Base-by-base conservation (phyloP, 495 filamentous ascomycete species). In the Xylaria palmicola region DNA sequence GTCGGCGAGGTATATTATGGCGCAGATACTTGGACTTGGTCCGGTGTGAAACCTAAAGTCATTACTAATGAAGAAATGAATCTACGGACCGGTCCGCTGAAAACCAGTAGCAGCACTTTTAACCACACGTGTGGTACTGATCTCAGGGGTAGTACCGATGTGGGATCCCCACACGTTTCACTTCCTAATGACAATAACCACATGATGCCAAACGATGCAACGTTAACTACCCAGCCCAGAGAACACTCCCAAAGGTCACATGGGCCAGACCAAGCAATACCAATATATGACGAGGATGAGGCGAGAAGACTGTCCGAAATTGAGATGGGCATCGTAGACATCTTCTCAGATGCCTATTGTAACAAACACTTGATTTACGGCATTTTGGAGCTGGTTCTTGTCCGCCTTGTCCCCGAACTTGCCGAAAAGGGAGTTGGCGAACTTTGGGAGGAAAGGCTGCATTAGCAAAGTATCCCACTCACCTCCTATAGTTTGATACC, bases 281-380 rank as follows among this genome's bases (percentile, higher is more conserved):
- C 59, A 68, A 59, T 56, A 65, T n/a, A 60, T 66, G 43, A 50
- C 57, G 71, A 74, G 17, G 74, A 78, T 10, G 73, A 76, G 36
- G 68, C 74, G 36, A 68, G 70, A 49, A 71, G 74, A 6, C 51
- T 80, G 27, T 62, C 54, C 41, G 76, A 83, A 65, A 78, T 88
- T 36, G 85, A 81, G 47, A 70, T 78, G 49, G 72, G 68, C 57
- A 77, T 89, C 24, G 80, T 97, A 19, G 88, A 91, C 65, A 75
- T 90, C 15, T 89, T 96, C 67, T 81, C 81, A 2, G 90, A 96
- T 72, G 81, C 81, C 10, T 97, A 96, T 74, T 85, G 90, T 71
- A 98, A 97, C 76, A 93, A 90, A 74, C 92, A 98, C 72, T 74
- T 98, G 9, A 72, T 93, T 43, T 95, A 93, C 64, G 77, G 81